Base-by-base conservation (phyloP, 768 basidiomycete genomes). In the Pholiota microspora region DNA sequence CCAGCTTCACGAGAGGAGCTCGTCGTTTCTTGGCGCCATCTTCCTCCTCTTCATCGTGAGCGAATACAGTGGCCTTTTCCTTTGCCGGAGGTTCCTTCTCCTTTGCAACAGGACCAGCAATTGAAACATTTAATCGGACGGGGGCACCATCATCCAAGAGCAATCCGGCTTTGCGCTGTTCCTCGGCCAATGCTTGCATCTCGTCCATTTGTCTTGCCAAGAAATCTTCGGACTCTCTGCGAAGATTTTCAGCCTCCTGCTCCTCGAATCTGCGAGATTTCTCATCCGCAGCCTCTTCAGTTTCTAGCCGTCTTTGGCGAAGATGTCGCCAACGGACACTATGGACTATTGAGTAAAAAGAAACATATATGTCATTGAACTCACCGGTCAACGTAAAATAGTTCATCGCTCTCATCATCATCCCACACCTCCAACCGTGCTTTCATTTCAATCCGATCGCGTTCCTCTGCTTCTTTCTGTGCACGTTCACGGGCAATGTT, bases 191-290 rank as follows among this genome's bases (percentile, higher is more conserved):
- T 2, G 91, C 88, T 60, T 94, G 92, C 86, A 96, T 89, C 69
- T 98, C 94, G 59, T 92, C 92, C 92, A 96, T 94, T 65, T 97
- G 94, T 51, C 86, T 81, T 31, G 92, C 91, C 56, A 98, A 78
- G 80, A 98, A 97, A 58, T 85, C 89, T 69, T 98, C 96, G 0
- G 93, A 94, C 70, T 98, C 94, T 46, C 85, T 81, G 31, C 92
- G 84, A 21, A 97, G 77, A 61, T 92, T 89, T 66, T 90, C 94
- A 7, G 85, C 83, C 70, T 97, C 93, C 49, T 89, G 87, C 44
- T 88, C 86, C 70, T 97, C 95, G 55, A 85, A 85, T 25, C 80
- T 73, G 13, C 91, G 83, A 31, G 92, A 94, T 59, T 90, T 86
- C 13, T 84, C 81, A 69, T 98, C 95, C 0, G 89, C 88, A 1